Percentiles rank a stretch among this genome's conserved stretches.
phyloP scores from a whole-genome alignment of 139 green algal genomes.

The Chlorella sp. region DNA sequence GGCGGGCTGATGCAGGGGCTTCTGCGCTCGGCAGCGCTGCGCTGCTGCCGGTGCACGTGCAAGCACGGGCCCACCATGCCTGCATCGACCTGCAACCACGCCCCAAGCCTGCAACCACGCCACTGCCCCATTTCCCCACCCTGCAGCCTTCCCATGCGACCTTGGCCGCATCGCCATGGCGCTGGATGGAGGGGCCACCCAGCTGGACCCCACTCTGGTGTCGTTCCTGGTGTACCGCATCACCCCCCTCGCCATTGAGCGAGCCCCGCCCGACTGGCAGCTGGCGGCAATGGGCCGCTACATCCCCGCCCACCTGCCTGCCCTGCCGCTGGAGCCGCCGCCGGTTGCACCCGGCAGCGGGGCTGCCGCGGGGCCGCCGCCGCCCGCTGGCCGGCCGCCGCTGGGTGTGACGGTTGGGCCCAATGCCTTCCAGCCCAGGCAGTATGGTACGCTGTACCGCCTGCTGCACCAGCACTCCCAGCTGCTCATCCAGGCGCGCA shows the following conservation, averaged over 20 bases:
- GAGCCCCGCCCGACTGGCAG: slow-evolving; percentile 18
- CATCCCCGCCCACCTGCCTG: not conserved
- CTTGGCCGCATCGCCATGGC: not conserved
- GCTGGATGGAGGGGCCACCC: not conserved
- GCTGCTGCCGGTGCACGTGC: no score
- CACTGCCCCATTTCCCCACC: not conserved
- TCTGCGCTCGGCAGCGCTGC: not conserved
- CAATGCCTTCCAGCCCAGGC: slow-evolving; percentile 10
- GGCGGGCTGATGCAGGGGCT: not conserved
- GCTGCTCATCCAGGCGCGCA: slow-evolving; percentile 35
- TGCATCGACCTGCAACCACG: no score
- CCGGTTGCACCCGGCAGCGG: not conserved
- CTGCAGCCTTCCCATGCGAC: slow-evolving; percentile 19
- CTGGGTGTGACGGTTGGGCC: not conserved
- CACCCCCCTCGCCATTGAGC: not conserved
- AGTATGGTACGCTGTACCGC: slow-evolving; percentile 42
- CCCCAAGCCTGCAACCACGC: no score
- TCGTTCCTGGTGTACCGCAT: no score
- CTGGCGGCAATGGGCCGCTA: not conserved
- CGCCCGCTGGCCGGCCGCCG: not conserved
- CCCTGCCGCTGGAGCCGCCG: not conserved
- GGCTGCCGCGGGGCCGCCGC: not conserved
- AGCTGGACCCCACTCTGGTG: no score
- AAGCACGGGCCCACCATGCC: no score
- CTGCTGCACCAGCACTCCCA: slow-evolving; percentile 38